Evolutionary conservation across 2,329 filamentous ascomycete genomes (phyloP).

Genomic region (Botryotinia globosa): DNA sequence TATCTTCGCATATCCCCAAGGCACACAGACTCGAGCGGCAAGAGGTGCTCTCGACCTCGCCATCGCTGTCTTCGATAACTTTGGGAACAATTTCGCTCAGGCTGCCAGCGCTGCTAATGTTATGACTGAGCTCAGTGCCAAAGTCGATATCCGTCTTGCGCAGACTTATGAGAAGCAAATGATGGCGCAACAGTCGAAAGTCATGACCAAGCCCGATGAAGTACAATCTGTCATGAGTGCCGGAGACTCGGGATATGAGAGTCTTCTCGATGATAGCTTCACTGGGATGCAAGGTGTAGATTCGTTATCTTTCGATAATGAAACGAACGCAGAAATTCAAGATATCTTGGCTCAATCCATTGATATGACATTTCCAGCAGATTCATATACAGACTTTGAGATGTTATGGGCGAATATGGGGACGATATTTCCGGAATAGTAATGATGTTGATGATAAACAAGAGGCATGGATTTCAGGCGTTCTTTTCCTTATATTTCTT

Average conservation of each 20-base stretch:
- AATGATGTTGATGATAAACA: slow-evolving; percentile 44
- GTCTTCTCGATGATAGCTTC: slow-evolving; percentile 13
- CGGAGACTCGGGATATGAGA: slow-evolving; percentile 18
- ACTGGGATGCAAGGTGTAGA: slow-evolving; percentile 7
- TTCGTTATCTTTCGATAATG: slow-evolving; percentile 19
- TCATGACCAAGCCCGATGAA: slow-evolving; percentile 3
- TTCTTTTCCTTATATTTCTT: slow-evolving; percentile 1
- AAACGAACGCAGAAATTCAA: slow-evolving; percentile 19
- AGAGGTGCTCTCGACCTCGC: slow-evolving; percentile 40
- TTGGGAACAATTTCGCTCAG: slow-evolving; percentile 39
- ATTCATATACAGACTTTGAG: slow-evolving; percentile 23
- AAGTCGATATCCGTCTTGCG: slow-evolving; percentile 32
- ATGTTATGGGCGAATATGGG: slow-evolving; percentile 22
- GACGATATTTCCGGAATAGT: slow-evolving; percentile 10
- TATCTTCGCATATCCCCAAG: slow-evolving; percentile 41
- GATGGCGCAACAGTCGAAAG: slow-evolving; percentile 1
- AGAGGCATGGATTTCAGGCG: slow-evolving; percentile 21
- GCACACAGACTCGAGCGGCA: slow-evolving; percentile 35
- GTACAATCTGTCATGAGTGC: slow-evolving; percentile 14
- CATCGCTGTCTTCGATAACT: slow-evolving; percentile 41
- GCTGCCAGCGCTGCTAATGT: slow-evolving; percentile 40
- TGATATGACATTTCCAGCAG: slow-evolving; percentile 23
- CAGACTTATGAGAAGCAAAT: not conserved
- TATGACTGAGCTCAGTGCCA: slow-evolving; percentile 36
- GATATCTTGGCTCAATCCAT: slow-evolving; percentile 23